Base-by-base conservation (phyloP, 805 yeast species). In the Schizosaccharomyces lindneri region DNA sequence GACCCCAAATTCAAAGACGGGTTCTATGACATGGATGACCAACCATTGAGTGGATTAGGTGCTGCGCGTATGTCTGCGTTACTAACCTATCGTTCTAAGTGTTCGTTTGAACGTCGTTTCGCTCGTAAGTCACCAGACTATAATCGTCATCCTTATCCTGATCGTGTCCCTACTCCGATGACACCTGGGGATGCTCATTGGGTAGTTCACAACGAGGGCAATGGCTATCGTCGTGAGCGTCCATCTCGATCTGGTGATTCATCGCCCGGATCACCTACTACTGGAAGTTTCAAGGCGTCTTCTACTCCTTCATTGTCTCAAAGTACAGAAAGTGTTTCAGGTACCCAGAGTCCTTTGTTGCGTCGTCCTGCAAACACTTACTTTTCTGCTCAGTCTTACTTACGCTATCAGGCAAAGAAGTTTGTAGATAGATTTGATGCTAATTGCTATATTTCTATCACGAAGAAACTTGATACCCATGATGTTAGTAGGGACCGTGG, bases 51-150 rank as follows among this genome's bases (percentile, higher is more conserved):
- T 9, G 98, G 98, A 0, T 73, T 93, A 27, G 85, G 95, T 31
- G 98, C 98, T 5, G 98, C 98, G 0, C 80, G 98, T 72, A 93
- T 93, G 98, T 80, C 95, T 11, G 98, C 98, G 0, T 75, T 93
- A 66, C 75, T 93, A 62, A 93, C 97, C 0, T 93, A 93, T 70
- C 78, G 98, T 66, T 85, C 95, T 5, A 77, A 97, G 67, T 87
- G 89, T 71, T 84, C 95, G 32, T 93, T 90, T 71, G 97, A 93
- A 70, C 74, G 83, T 61, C 79, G 94, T 67, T 93, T 93, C 70
- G 95, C 97, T n/a, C 79, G 98, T 69, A 83, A 81, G 61, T 72
- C 76, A 29, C 88, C 90, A 2, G 78, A 79, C 62, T 76, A 76
- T 2, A 46, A 65, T 6, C 65, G 67, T 55, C 74, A 73, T 66